Evolutionary conservation across 2,329 filamentous ascomycete species (phyloP).

Genomic region (Neonectria faginata): DNA sequence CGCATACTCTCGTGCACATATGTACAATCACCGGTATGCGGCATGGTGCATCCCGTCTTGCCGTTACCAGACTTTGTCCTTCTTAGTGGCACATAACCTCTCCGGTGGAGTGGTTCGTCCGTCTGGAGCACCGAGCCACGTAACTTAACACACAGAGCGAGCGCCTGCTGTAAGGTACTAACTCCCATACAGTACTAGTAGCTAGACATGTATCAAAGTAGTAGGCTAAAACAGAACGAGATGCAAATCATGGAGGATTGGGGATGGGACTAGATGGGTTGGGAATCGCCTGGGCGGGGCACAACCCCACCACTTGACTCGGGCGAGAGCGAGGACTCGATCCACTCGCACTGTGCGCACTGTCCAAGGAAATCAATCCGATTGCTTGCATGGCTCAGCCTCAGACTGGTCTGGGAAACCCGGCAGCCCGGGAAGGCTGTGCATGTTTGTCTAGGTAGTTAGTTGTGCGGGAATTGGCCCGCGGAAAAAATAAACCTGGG

Average conservation of each 20-base stretch:
- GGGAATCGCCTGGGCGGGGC: no score
- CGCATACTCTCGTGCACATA: no score
- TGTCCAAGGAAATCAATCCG: not conserved
- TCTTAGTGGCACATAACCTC: not conserved
- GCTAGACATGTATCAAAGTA: no score
- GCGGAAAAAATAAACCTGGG: not conserved
- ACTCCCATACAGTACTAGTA: no score
- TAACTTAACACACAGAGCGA: no score
- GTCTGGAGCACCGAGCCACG: not conserved
- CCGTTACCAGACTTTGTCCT: not conserved
- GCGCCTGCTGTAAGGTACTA: no score
- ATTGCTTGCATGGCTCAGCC: conserved; percentile 5
- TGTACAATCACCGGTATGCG: no score
- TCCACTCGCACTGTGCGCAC: not conserved
- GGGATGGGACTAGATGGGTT: no score
- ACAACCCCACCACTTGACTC: not conserved
- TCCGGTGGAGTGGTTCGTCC: not conserved
- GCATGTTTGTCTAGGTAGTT: not conserved
- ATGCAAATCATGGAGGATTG: no score
- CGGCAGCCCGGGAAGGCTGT: conserved; percentile 9
- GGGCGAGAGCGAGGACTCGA: not conserved
- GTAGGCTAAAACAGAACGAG: no score
- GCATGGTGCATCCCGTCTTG: not conserved
- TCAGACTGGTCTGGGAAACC: conserved; percentile 1
- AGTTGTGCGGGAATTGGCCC: not conserved